Percentiles rank a stretch among this genome's conserved stretches.
Evolutionary conservation across 164 flowering plant species (phyloP).

Genomic region (Aristolochia contorta): DNA sequence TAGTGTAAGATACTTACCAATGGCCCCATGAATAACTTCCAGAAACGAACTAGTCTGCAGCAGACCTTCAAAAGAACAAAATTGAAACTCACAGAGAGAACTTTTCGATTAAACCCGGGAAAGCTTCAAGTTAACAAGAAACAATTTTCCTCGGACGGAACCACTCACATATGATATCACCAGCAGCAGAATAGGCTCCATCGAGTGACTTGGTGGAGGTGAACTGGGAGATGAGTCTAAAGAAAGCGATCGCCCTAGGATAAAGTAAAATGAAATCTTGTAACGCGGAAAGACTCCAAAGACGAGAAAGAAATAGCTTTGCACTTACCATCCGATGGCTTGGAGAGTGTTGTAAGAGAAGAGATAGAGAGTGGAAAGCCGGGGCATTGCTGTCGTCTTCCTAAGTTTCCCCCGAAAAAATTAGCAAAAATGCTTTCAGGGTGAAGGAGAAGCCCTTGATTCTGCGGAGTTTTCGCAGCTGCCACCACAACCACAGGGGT

Average conservation of each 20-base stretch:
- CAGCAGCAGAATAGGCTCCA: conserved; percentile 52
- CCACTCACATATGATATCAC: conserved; percentile 44
- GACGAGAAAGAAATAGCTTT: conserved; percentile 6
- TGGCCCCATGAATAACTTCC: conserved; percentile 77
- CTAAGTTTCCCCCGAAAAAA: too few species aligned
- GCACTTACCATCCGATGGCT: conserved; percentile 51
- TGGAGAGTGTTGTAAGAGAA: conserved; percentile 61
- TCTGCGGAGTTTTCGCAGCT: too few species aligned
- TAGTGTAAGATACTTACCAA: conserved; percentile 29
- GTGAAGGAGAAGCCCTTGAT: too few species aligned
- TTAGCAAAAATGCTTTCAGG: too few species aligned
- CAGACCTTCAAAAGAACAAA: conserved; percentile 28
- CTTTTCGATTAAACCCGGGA: background rate
- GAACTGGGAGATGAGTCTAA: conserved; percentile 26
- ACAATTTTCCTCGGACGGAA: background rate
- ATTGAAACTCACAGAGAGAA: background rate
- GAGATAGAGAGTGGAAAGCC: conserved; percentile 30
- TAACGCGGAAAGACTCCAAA: background rate
- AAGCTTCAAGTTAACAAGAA: background rate
- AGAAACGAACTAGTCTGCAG: conserved; percentile 49
- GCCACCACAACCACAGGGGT: too few species aligned
- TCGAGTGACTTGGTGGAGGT: conserved; percentile 27
- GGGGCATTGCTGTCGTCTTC: background rate
- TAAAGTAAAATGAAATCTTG: conserved; percentile 8
- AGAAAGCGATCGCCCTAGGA: conserved; percentile 46